Evolutionary conservation across 1,139 yeast genomes (phyloP).

Genomic region (Geotrichum candidum): DNA sequence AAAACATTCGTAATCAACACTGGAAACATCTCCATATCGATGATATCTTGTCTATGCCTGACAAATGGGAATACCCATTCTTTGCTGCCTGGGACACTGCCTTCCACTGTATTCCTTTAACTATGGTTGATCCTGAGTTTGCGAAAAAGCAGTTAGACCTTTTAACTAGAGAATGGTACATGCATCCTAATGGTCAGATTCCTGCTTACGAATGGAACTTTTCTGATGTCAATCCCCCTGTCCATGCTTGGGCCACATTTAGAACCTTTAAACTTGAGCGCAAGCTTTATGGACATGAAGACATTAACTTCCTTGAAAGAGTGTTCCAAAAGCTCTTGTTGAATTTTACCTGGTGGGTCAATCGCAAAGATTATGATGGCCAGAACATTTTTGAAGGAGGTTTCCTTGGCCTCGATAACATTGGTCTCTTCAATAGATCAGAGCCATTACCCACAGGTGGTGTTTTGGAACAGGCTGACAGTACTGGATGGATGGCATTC

Average conservation of each 20-base stretch:
- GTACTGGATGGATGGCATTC: constrained; percentile 99
- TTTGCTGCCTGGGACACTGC: constrained; percentile 99
- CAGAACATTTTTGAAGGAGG: constrained; percentile 94
- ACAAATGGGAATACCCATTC: constrained; percentile 95
- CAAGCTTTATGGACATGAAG: constrained; percentile 77
- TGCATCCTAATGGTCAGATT: constrained; percentile 98
- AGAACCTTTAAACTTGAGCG: constrained; percentile 86
- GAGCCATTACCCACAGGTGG: constrained; percentile 96
- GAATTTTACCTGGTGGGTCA: constrained; percentile 98
- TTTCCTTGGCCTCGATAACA: constrained; percentile 87
- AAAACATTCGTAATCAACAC: constrained; percentile 75
- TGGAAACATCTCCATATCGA: constrained; percentile 91
- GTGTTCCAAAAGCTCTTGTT: constrained; percentile 86
- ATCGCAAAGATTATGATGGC: constrained; percentile 83
- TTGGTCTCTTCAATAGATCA: constrained; percentile 89
- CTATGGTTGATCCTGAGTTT: constrained; percentile 92
- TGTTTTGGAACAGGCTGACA: constrained; percentile 86
- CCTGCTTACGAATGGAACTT: constrained; percentile 99
- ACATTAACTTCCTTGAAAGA: constrained; percentile 77
- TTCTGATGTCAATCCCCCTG: constrained; percentile 94
- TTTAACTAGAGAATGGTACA: constrained; percentile 91
- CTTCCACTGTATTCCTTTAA: constrained; percentile 89
- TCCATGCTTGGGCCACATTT: constrained; percentile 95
- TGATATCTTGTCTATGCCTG: constrained; percentile 86
- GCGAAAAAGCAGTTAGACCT: constrained; percentile 87